Conservation (phyloP, 2,329 filamentous ascomycete genomes). For the Allantophomopsis cytisporea region DNA sequence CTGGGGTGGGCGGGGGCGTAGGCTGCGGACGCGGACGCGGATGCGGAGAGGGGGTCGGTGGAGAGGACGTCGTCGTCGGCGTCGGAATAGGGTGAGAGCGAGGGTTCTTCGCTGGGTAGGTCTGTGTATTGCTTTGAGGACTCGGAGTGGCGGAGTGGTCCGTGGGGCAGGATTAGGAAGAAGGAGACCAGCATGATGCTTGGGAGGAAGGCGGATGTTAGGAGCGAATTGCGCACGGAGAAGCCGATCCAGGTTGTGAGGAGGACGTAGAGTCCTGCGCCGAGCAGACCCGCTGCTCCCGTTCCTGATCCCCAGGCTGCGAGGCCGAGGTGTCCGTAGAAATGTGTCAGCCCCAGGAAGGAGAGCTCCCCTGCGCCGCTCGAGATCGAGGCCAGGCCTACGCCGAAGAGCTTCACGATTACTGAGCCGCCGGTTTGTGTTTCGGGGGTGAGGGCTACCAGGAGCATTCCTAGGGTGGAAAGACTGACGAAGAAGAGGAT, state of each 20-base stretch:
- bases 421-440: conserved; percentile 44
- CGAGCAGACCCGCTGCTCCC: conserved; percentile 75
- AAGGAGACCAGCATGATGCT: conserved; percentile 75
- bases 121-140: conserved; percentile 37
- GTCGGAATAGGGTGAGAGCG: too few species aligned
- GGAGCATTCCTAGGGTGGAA: conserved; percentile 76
- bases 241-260: conserved; percentile 71
- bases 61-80: conserved; percentile 14
- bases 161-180: conserved; percentile 65
- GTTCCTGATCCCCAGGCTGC: conserved; percentile 90
- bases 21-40: conserved; percentile 1
- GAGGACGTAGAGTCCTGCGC: conserved; percentile 77
- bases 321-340: conserved; percentile 76
- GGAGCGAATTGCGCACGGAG: conserved; percentile 57
- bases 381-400: conserved; percentile 73
- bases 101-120: conserved; percentile 25
- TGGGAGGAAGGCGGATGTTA: conserved; percentile 69
- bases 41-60: conserved; percentile 1
- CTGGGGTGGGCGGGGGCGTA: neutral
- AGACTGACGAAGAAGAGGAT: conserved; percentile 61
- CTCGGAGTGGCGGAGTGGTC: conserved; percentile 38
- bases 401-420: conserved; percentile 64
- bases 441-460: conserved; percentile 68
- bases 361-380: conserved; percentile 82
- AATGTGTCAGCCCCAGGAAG: conserved; percentile 85